Evolutionary conservation across 2,329 filamentous ascomycete species (phyloP).

Genomic region (Trichoderma sp.): DNA sequence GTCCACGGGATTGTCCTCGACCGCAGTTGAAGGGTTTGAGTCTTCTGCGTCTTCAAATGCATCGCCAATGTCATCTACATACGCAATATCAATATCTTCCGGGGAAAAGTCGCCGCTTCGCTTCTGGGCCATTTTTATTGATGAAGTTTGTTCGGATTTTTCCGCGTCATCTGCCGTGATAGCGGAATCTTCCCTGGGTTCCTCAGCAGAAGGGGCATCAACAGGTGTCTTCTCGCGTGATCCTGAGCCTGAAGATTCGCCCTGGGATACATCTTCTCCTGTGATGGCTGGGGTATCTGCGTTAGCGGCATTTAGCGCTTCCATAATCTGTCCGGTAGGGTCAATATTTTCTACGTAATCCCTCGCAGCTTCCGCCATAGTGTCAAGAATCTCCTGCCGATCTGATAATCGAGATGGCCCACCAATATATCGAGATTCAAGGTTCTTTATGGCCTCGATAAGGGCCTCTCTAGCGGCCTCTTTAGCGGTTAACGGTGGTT

Average conservation of each 20-base stretch:
- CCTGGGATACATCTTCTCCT: background rate
- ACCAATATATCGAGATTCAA: no score
- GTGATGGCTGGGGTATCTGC: background rate
- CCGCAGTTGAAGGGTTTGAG: constrained; percentile 22
- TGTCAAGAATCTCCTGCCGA: constrained; percentile 54
- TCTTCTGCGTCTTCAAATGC: constrained; percentile 23
- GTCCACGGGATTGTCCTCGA: constrained; percentile 15
- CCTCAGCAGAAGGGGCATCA: background rate
- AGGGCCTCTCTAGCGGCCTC: constrained; percentile 40
- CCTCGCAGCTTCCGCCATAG: constrained; percentile 55
- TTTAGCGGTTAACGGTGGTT: constrained; percentile 35
- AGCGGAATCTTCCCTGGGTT: background rate
- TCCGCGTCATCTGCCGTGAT: background rate
- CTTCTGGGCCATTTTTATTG: background rate
- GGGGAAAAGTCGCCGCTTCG: constrained; percentile 40
- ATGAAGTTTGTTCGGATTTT: background rate
- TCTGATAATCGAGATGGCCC: constrained; percentile 42
- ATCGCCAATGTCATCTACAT: constrained; percentile 39
- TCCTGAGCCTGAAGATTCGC: background rate
- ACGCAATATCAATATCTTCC: constrained; percentile 57
- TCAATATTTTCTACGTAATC: constrained; percentile 53
- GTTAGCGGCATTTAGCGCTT: background rate
- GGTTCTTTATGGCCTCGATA: constrained; percentile 41
- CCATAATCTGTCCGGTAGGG: constrained; percentile 23
- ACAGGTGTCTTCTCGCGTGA: background rate